Percentiles rank a stretch among this genome's conserved stretches.
These are phyloP conservation scores for Chrysanthemum seticuspe DNA, from an alignment of 129 eudicot genomes.

Conservation along the genomic window DNA sequence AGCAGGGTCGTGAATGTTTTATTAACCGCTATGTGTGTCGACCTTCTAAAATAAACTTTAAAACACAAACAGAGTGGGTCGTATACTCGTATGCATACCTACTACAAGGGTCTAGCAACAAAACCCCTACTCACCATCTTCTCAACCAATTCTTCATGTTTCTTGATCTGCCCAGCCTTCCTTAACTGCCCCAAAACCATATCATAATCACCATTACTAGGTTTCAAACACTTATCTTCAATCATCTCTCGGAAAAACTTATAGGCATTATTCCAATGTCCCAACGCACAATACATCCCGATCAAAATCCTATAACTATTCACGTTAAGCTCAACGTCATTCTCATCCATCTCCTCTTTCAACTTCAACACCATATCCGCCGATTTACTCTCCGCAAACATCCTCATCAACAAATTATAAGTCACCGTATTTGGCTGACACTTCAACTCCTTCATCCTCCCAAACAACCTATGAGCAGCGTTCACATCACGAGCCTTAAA, in stretches of 20 bases:
- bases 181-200: constrained; percentile 73
- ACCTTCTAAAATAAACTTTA: background rate
- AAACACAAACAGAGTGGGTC: background rate
- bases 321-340: constrained; percentile 34
- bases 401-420: constrained; percentile 65
- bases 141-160: constrained; percentile 94
- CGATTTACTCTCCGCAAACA: constrained; percentile 75
- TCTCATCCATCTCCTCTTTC: constrained; percentile 72
- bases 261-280: constrained; percentile 74
- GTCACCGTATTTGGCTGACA: constrained; percentile 69
- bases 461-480: constrained; percentile 69
- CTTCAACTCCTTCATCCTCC: constrained; percentile 73
- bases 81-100: background rate
- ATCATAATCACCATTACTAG: constrained; percentile 52
- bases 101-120: constrained; percentile 49
- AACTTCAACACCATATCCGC: constrained; percentile 88
- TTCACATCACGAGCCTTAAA: constrained; percentile 65
- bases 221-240: constrained; percentile 85
- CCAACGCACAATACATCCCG: constrained; percentile 71
- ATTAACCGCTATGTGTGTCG: background rate
- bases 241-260: constrained; percentile 79
- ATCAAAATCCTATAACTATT: constrained; percentile 79
- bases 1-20: background rate
- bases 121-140: constrained; percentile 84
- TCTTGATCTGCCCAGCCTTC: constrained; percentile 82